Evolutionary conservation across 441 rosid genomes (phyloP), one percentile per base, ranked within the genome.

Genomic region (Pelargonium cotyledonis): DNA sequence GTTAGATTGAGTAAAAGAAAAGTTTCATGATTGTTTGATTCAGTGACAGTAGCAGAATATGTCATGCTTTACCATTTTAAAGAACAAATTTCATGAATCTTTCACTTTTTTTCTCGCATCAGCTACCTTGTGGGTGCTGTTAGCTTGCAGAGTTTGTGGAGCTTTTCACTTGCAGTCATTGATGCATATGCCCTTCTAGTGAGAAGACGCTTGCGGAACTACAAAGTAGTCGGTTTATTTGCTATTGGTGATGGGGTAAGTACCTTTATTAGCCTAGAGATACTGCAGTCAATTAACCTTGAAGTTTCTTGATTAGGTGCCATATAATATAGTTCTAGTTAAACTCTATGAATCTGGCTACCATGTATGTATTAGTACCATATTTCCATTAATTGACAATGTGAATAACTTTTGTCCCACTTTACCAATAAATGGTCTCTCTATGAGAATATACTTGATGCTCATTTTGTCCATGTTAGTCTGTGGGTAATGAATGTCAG

Each of bases 241-340:
- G 73, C 96, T 7, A 72, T 85, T 43, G 95, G 96, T 55, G 95
- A 90, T 73, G 96, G 90, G 88, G 96, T 90, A 83, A 87, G 87
- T 69, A 66, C 12, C 19, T 67, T 21, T 47, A 40, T 26, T 65
- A 63, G 66, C 57, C 35, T 46, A 38, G 51, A 8, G 51, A 19
- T 14, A n/a, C 70, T 47, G 41, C 57, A 65, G 35, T 9, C n/a
- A 6, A 21, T 38, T 58, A 2, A 26, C 5, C 49, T 44, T 35
- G 35, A 44, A 3, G 14, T 66, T 7, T 66, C 40, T 76, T 40
- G 61, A 26, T 40, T 26, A 63, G 15, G 14, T 72, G 64, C 41
- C 47, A 19, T 68, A 9, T 58, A 21, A 47, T 14, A 47, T 14
- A 6, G 41, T 14, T 11, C n/a, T 10, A 14, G 51, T 46, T 55